These are phyloP conservation scores for Adansonia rubrostipa DNA, from an alignment of 441 rosid species.

Conservation along the genomic window DNA sequence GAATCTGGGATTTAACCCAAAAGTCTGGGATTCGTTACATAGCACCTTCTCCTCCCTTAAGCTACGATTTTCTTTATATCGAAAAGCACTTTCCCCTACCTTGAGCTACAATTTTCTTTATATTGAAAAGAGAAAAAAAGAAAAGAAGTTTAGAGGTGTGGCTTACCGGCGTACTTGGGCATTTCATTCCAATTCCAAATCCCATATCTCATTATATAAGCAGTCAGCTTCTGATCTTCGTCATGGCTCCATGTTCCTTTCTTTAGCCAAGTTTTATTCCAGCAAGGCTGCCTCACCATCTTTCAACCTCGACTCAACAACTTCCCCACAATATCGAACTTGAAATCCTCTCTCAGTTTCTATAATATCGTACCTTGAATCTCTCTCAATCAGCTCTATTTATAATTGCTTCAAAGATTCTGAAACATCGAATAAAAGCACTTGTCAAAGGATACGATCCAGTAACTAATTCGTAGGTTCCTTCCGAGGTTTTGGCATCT, in stretches of 20 bases:
- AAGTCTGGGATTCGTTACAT: too few relatives aligned
- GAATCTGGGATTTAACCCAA: too few relatives aligned
- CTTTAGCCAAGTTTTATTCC: constrained; percentile 22
- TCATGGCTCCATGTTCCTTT: constrained; percentile 45
- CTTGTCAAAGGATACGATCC: background rate
- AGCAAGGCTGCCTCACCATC: background rate
- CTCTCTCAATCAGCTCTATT: background rate
- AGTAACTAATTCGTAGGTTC: background rate
- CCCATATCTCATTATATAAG: constrained; percentile 42
- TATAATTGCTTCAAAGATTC: background rate
- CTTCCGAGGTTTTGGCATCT: background rate
- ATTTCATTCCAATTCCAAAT: constrained; percentile 51
- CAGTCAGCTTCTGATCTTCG: constrained; percentile 44
- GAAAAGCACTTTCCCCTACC: too few relatives aligned
- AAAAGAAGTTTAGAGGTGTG: too few relatives aligned
- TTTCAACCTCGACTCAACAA: background rate
- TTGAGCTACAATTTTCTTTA: too few relatives aligned
- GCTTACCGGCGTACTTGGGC: constrained; percentile 40
- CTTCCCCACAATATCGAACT: background rate
- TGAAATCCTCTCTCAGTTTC: background rate
- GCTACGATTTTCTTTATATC: too few relatives aligned
- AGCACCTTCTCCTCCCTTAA: too few relatives aligned
- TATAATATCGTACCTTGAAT: background rate
- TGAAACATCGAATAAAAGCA: background rate
- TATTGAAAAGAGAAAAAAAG: too few relatives aligned